Percentiles rank a stretch among this genome's conserved stretches.
phyloP scores from a whole-genome alignment of 2,329 filamentous ascomycete genomes.

The Hymenoscyphus repandus region DNA sequence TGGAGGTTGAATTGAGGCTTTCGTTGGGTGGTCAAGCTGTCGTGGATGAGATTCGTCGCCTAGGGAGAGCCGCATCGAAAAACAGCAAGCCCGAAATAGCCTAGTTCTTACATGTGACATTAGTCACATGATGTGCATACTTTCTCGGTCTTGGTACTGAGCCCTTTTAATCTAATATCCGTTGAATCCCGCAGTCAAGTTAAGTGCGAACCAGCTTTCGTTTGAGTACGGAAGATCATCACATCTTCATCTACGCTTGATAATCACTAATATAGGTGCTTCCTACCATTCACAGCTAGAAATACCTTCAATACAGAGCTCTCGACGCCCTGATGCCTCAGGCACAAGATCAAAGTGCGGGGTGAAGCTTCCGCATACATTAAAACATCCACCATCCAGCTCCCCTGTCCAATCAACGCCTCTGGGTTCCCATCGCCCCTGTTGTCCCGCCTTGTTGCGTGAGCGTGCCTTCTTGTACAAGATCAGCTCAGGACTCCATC shows the following conservation, averaged over 20 bases:
- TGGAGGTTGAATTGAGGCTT: slow-evolving; percentile 11
- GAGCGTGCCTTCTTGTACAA: neutral
- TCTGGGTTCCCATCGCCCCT: neutral
- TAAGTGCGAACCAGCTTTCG: too few relatives aligned
- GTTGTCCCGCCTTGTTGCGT: neutral
- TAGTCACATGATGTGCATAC: neutral
- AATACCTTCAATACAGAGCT: neutral
- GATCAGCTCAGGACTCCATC: neutral
- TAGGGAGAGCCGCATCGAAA: slow-evolving; percentile 16
- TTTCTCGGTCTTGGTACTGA: neutral
- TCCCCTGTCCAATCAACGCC: slow-evolving; percentile 3
- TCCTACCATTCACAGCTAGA: neutral
- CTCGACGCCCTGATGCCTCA: neutral
- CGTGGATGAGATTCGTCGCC: slow-evolving; percentile 8
- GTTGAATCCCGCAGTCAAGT: too few relatives aligned
- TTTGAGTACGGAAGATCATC: too few relatives aligned
- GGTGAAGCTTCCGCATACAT: slow-evolving; percentile 9
- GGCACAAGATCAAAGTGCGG: slow-evolving; percentile 20
- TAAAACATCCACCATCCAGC: neutral
- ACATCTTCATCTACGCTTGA: too few relatives aligned
- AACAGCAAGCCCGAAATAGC: neutral
- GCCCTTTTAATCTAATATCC: neutral
- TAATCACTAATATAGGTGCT: too few relatives aligned
- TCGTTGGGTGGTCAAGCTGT: slow-evolving; percentile 8
- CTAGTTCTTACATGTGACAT: neutral